Conservation (phyloP, 371 early-diverging fungal genomes). For the Vairimorpha necatrix region DNA sequence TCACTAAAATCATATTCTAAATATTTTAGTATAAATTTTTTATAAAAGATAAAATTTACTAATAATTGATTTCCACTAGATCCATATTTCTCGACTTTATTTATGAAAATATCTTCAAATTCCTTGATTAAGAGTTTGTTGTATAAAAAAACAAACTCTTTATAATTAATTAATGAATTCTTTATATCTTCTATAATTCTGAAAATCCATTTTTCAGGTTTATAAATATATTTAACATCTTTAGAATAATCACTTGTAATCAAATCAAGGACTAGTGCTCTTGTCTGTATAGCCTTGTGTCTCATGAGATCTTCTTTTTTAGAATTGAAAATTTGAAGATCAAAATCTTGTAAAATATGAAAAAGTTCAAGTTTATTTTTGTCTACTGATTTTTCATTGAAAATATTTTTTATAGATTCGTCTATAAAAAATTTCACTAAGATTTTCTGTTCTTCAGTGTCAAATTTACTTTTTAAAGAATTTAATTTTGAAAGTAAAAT, state of each 20-base stretch:
- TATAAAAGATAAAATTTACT: constrained; percentile 37
- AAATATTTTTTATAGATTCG: constrained; percentile 12
- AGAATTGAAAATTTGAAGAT: background rate
- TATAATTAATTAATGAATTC: constrained; percentile 30
- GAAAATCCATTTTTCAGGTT: constrained; percentile 52
- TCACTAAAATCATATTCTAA: constrained; percentile 17
- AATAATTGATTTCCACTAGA: constrained; percentile 44
- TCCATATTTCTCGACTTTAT: constrained; percentile 34
- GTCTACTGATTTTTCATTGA: constrained; percentile 16
- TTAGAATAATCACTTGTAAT: constrained; percentile 37
- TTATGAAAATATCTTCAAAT: constrained; percentile 43
- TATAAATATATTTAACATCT: constrained; percentile 38
- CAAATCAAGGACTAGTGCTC: constrained; percentile 51
- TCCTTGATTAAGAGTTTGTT: constrained; percentile 36
- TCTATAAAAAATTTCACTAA: constrained; percentile 24
- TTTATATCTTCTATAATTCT: constrained; percentile 30
- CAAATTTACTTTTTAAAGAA: constrained; percentile 35
- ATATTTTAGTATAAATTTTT: background rate
- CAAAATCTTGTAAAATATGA: constrained; percentile 2
- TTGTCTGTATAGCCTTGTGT: constrained; percentile 35
- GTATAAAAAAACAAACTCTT: constrained; percentile 20
- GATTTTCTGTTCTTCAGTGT: constrained; percentile 14
- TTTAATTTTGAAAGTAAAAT: constrained; percentile 30
- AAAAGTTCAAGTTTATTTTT: constrained; percentile 37
- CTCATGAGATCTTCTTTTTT: constrained; percentile 14